Evolutionary conservation across 176 grass and related monocot genomes (phyloP), one percentile per base, ranked within the genome.

Genomic region (Lolium perenne): DNA sequence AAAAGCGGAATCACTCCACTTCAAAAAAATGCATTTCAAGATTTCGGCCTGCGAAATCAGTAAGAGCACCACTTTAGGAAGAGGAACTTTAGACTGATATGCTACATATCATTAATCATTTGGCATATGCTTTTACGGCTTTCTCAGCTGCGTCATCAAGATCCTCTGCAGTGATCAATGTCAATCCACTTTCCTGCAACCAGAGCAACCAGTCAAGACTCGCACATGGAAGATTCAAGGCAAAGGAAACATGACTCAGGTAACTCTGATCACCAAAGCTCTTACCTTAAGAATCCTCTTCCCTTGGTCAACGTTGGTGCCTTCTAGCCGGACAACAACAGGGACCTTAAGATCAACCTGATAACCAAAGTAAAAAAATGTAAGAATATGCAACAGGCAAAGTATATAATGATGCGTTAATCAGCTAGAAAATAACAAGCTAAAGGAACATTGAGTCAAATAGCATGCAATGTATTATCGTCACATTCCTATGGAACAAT

Each of bases 281-380:
- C 35, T 49, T 93, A 99, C 97, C 94, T 99, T 99, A 5, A 99
- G 97, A 93, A 99, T 99, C 89, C 97, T 92, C 82, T 99, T 99
- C 88, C 97, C 97, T 82, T 94, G 97, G 88, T 99, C 97, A 18
- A 99, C 97, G 79, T 99, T 99, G 76, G 97, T 99, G 62, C 97
- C 97, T 91, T 99, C 97, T 59, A 99, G 84, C 68, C 97, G 97
- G 80, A 99, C 94, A 65, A 99, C 87, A 69, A 99, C 97, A 84
- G 97, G 97, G 51, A 99, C 97, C 93, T 99, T 93, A 74, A 99
- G 87, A 73, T 88, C 91, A 89, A 97, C 97, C 97, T 99, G 78
- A 81, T 43, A 91, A 87, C 38, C 0, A 0, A 59, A 16, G 43
- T 10, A 13, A 22, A 53, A 81, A 84, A 77, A 60, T 18, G 62